phyloP scores from a whole-genome alignment of 106 monocot species.

The Alisma plantagoaquatica region DNA sequence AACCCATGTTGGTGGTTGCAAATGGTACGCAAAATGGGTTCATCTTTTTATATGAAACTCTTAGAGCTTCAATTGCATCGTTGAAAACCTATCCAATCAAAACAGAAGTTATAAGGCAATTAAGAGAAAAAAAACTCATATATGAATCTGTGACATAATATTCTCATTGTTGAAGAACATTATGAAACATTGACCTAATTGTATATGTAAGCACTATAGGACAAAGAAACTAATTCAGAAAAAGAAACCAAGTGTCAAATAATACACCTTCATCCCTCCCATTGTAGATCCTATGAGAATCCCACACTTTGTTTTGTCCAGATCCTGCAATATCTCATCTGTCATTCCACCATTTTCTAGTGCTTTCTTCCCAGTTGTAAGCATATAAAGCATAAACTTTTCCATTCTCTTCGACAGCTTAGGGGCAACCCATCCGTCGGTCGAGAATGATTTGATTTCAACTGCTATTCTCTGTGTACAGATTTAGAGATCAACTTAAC shows the following conservation, averaged over 20 bases:
- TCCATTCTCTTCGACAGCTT: constrained; percentile 72
- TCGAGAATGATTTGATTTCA: constrained; percentile 70
- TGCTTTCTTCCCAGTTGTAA: constrained; percentile 76
- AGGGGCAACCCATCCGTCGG: constrained; percentile 69
- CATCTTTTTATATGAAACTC: constrained; percentile 31
- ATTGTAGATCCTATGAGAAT: constrained; percentile 76
- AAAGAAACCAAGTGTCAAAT: background rate
- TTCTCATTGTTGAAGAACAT: no score
- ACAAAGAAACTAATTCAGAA: background rate
- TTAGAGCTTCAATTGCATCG: constrained; percentile 31
- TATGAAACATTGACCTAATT: no score
- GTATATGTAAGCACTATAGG: no score
- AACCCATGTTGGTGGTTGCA: constrained; percentile 29
- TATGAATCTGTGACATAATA: no score
- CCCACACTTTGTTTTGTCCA: constrained; percentile 67
- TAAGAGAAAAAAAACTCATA: background rate
- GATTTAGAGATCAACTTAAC: background rate
- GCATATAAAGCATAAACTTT: constrained; percentile 76
- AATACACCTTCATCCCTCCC: constrained; percentile 75
- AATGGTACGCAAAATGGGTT: constrained; percentile 33
- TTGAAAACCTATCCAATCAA: constrained; percentile 15
- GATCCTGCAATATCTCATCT: constrained; percentile 37
- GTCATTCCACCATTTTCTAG: constrained; percentile 59
- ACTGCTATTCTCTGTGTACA: constrained; percentile 68
- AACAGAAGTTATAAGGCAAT: background rate